Evolutionary conservation across 2,329 filamentous ascomycete species (phyloP).

Genomic region (Xylariaceae sp.): DNA sequence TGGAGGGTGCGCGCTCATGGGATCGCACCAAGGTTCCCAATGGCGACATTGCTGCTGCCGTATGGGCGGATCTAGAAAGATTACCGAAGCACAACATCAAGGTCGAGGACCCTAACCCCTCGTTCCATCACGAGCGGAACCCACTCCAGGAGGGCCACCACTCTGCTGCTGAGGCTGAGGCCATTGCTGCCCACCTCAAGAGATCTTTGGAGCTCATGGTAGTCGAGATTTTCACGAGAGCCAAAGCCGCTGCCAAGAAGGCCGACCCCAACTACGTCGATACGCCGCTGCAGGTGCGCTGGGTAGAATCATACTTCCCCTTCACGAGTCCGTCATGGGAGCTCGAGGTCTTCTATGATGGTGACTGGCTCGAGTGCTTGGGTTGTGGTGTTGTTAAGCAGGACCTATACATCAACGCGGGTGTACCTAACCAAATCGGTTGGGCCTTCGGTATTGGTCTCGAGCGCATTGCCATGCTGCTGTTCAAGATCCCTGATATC

Average conservation of each 20-base stretch:
- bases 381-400: conserved; percentile 91
- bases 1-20: conserved; percentile 93
- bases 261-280: conserved; percentile 46
- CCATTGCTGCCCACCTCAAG: conserved; percentile 81
- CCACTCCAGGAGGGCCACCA: conserved; percentile 73
- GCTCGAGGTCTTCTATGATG: conserved; percentile 89
- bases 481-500: conserved; percentile 95
- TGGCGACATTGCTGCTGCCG: conserved; percentile 56
- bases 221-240: conserved; percentile 78
- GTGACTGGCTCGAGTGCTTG: conserved; percentile 91
- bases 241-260: conserved; percentile 58
- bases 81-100: conserved; percentile 69
- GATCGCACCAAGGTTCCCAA: conserved; percentile 57
- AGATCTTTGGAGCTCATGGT: conserved; percentile 84
- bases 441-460: conserved; percentile 96
- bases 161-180: conserved; percentile 69
- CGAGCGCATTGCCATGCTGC: conserved; percentile 93
- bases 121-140: conserved; percentile 72
- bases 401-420: conserved; percentile 70
- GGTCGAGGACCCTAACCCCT: conserved; percentile 79
- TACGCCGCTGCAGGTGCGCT: conserved; percentile 78
- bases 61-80: conserved; percentile 64
- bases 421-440: conserved; percentile 67
- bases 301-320: conserved; percentile 96
- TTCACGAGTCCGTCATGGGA: conserved; percentile 97